A percentile compares a stretch with the other conserved stretches of the same genome.
Evolutionary conservation across 2,329 filamentous ascomycete genomes (phyloP).

Genomic region (Fusarium sp.): DNA sequence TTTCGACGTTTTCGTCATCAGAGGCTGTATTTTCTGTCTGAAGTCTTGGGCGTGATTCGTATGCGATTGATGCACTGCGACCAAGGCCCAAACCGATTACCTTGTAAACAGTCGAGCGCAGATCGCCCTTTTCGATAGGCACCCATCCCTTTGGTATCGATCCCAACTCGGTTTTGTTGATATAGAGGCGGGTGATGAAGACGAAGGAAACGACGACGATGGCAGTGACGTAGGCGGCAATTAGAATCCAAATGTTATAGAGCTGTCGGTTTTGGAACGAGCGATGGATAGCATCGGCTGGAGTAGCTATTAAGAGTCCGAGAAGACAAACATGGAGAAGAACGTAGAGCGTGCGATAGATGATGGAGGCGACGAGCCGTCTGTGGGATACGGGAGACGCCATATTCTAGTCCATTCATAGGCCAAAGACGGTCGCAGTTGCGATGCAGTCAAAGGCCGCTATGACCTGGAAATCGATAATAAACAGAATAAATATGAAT

Average conservation of each 20-base stretch:
- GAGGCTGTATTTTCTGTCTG: constrained; percentile 31
- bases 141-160: constrained; percentile 89
- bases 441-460: constrained; percentile 1
- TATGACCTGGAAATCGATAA: constrained; percentile 31
- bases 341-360: constrained; percentile 84
- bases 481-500: constrained; percentile 24
- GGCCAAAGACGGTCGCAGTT: constrained; percentile 12
- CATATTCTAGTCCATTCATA: constrained; percentile 33
- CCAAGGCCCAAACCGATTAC: constrained; percentile 79
- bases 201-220: constrained; percentile 77
- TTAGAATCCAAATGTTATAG: constrained; percentile 86
- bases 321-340: constrained; percentile 79
- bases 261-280: constrained; percentile 73
- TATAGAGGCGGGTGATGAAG: constrained; percentile 86
- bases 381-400: constrained; percentile 55
- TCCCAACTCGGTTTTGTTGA: constrained; percentile 81
- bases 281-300: constrained; percentile 83
- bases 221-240: constrained; percentile 79
- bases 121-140: constrained; percentile 86
- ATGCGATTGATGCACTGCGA: constrained; percentile 84
- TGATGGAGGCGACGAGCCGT: constrained; percentile 76
- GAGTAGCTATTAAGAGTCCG: constrained; percentile 80
- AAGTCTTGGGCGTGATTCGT: constrained; percentile 62
- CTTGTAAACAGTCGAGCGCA: constrained; percentile 77
- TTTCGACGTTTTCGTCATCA: constrained; percentile 33